Evolutionary conservation across 1,139 yeast species (phyloP).

Genomic region (Sugiyamaella castrensis): DNA sequence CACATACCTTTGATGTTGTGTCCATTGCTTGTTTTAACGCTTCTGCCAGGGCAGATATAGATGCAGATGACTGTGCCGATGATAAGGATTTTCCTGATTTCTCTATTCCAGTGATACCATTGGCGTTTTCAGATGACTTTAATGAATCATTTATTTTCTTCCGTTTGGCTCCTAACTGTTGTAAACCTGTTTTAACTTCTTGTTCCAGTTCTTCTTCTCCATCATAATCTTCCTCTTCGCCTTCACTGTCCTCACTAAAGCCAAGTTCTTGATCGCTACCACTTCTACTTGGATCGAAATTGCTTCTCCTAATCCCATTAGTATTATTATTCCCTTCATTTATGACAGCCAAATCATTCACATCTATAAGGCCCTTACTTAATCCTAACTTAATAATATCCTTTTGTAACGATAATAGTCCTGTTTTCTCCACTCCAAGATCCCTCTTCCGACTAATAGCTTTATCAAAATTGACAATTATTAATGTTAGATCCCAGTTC

Average conservation of each 20-base stretch:
- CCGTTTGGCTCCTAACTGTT: too few relatives aligned
- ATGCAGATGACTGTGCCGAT: too few relatives aligned
- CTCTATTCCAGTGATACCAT: too few relatives aligned
- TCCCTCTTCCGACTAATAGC: conserved; percentile 10
- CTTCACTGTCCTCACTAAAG: neutral
- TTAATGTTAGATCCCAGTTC: conserved; percentile 10
- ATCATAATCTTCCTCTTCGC: neutral
- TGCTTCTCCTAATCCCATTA: neutral
- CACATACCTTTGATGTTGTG: conserved; percentile 8
- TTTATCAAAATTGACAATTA: conserved; percentile 7
- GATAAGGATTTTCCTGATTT: too few relatives aligned
- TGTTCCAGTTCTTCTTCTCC: neutral
- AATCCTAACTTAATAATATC: conserved; percentile 5
- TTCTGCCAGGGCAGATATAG: neutral
- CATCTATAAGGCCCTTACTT: conserved; percentile 1
- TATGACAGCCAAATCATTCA: neutral
- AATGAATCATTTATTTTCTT: too few relatives aligned
- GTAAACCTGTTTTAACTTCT: too few relatives aligned
- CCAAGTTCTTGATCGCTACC: neutral
- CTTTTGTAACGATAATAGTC: neutral
- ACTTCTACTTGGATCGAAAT: neutral
- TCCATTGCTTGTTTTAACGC: conserved; percentile 4
- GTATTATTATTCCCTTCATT: too few relatives aligned
- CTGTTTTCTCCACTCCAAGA: conserved; percentile 9
- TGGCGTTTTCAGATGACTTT: too few relatives aligned